These are phyloP conservation scores for Bipolaris victoriae DNA, from an alignment of 2,329 filamentous ascomycete genomes.

Conservation along the genomic window DNA sequence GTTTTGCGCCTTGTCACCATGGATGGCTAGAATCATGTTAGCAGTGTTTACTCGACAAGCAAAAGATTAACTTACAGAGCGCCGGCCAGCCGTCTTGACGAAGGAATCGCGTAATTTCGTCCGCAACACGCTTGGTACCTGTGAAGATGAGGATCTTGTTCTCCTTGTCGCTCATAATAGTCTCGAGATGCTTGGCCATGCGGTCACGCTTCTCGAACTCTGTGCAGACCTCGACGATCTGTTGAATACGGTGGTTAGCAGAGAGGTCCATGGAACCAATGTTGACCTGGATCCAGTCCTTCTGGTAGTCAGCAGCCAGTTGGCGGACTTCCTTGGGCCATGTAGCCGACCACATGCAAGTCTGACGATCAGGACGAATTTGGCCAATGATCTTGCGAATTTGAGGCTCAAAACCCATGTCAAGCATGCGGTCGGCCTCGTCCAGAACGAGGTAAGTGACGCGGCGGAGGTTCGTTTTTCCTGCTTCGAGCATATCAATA, in stretches of 20 bases:
- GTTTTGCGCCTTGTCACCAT: slow-evolving; percentile 99
- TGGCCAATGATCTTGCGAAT: slow-evolving; percentile 98
- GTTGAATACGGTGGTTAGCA: slow-evolving; percentile 96
- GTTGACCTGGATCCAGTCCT: slow-evolving; percentile 98
- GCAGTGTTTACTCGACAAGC: slow-evolving; percentile 25
- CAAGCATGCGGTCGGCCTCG: slow-evolving; percentile 98
- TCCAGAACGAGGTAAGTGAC: slow-evolving; percentile 98
- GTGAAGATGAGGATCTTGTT: slow-evolving; percentile 97
- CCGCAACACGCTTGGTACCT: slow-evolving; percentile 85
- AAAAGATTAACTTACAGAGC: slow-evolving; percentile 70
- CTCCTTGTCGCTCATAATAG: slow-evolving; percentile 93
- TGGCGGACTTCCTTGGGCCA: slow-evolving; percentile 99
- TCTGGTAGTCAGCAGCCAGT: slow-evolving; percentile 86
- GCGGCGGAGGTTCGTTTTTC: slow-evolving; percentile 96
- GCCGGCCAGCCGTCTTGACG: slow-evolving; percentile 98
- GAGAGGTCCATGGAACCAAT: slow-evolving; percentile 95
- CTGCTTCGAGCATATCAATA: slow-evolving; percentile 97
- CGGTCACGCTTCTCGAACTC: slow-evolving; percentile 97
- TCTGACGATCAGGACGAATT: slow-evolving; percentile 97
- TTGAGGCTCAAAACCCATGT: slow-evolving; percentile 99
- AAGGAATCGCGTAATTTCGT: slow-evolving; percentile 96
- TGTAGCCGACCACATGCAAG: slow-evolving; percentile 99
- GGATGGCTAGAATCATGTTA: slow-evolving; percentile 72
- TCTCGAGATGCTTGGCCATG: slow-evolving; percentile 97
- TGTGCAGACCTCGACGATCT: slow-evolving; percentile 94